These are phyloP conservation scores for Castanopsis chinensis DNA, from an alignment of 306 rosid genomes.

Conservation along the genomic window DNA sequence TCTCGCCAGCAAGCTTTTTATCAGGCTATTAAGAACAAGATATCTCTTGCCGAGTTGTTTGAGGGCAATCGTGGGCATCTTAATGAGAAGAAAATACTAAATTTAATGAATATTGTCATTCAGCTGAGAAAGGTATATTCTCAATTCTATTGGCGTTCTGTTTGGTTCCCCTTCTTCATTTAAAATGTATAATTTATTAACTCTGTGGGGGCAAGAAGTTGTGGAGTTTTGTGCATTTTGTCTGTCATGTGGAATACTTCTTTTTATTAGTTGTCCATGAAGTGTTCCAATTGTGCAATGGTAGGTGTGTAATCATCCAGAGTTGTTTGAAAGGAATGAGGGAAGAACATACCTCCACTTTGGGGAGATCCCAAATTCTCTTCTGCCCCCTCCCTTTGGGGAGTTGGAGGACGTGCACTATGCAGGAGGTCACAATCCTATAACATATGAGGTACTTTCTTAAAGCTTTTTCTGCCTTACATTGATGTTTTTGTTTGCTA, in stretches of 20 bases:
- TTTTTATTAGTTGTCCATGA: slow-evolving; percentile 7
- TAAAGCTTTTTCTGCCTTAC: neutral
- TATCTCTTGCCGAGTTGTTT: slow-evolving; percentile 92
- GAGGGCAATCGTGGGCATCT: slow-evolving; percentile 88
- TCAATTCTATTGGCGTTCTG: slow-evolving; percentile 8
- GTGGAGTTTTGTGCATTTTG: neutral
- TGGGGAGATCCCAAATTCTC: slow-evolving; percentile 77
- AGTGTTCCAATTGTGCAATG: slow-evolving; percentile 29
- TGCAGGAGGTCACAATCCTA: slow-evolving; percentile 85
- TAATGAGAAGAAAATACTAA: slow-evolving; percentile 81
- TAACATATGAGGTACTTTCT: slow-evolving; percentile 64
- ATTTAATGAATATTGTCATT: slow-evolving; percentile 95
- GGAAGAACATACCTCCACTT: slow-evolving; percentile 86
- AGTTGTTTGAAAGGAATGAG: slow-evolving; percentile 94
- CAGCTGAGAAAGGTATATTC: slow-evolving; percentile 82
- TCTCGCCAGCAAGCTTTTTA: slow-evolving; percentile 98
- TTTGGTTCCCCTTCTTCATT: neutral
- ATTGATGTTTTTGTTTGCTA: neutral
- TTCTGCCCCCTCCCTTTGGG: slow-evolving; percentile 92
- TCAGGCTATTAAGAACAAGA: slow-evolving; percentile 97
- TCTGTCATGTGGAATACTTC: neutral
- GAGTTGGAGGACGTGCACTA: slow-evolving; percentile 90
- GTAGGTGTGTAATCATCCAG: slow-evolving; percentile 99
- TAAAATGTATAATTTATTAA: neutral
- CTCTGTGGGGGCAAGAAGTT: slow-evolving; percentile 8